Percentiles rank a stretch among this genome's conserved stretches.
Evolutionary conservation across 768 basidiomycete genomes (phyloP).

Genomic region (Cubamyces lactineus): DNA sequence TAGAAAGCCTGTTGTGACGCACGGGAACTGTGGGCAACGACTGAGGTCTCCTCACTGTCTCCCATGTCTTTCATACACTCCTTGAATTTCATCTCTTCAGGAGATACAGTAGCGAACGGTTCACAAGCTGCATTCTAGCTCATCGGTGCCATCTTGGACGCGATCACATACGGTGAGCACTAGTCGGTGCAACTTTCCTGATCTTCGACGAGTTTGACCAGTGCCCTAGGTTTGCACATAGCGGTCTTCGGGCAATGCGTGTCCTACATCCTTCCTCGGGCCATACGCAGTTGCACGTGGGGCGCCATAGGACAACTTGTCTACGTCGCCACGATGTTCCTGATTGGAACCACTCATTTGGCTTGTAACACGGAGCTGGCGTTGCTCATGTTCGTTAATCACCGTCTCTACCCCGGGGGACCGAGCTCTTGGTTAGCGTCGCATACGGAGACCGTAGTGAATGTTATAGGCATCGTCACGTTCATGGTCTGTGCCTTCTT

Average conservation of each 20-base stretch:
- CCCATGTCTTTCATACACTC: not conserved
- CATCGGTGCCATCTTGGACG: conserved; percentile 7
- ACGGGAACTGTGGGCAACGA: not conserved
- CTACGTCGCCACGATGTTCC: conserved; percentile 22
- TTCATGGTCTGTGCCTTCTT: conserved; percentile 17
- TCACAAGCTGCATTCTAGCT: conserved; percentile 7
- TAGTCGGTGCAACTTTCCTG: not conserved
- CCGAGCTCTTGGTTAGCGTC: conserved; percentile 21
- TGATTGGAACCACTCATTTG: conserved; percentile 24
- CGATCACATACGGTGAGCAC: conserved; percentile 7
- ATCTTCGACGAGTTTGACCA: not conserved
- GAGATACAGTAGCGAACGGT: conserved; percentile 7
- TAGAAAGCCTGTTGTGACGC: too few species aligned
- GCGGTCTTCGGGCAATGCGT: conserved; percentile 3
- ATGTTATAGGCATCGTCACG: not conserved
- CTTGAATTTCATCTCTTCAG: not conserved
- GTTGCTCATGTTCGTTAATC: conserved; percentile 28
- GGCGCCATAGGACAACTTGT: conserved; percentile 8
- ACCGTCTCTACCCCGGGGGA: conserved; percentile 29
- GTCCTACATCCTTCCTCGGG: not conserved
- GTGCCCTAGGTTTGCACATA: conserved; percentile 1
- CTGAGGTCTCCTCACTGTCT: not conserved
- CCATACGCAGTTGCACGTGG: not conserved
- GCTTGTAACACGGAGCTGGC: conserved; percentile 23
- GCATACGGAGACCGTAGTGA: not conserved